Percentiles rank a stretch among this genome's conserved stretches.
Evolutionary conservation across 2,329 filamentous ascomycete genomes (phyloP).

Genomic region (Seiridium cupressi): DNA sequence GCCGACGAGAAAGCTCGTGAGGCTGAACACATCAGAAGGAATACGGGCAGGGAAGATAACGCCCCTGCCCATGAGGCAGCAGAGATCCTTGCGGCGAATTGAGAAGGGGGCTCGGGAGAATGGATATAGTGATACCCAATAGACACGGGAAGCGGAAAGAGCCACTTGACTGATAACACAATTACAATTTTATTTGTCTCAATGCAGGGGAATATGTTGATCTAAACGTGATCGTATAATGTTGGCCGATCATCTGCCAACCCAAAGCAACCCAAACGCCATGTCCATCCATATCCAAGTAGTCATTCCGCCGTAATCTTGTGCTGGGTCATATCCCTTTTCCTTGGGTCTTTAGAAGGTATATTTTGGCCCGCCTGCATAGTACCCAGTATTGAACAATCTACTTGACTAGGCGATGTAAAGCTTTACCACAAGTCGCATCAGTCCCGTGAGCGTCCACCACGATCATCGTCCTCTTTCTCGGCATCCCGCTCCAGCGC

Average conservation of each 20-base stretch:
- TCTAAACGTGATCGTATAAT: neutral
- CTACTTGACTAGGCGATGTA: no score
- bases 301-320: no score
- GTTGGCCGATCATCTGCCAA: neutral
- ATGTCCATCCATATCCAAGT: no score
- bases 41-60: constrained; percentile 44
- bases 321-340: no score
- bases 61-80: constrained; percentile 50
- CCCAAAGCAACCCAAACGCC: neutral
- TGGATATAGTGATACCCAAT: constrained; percentile 19
- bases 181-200: constrained; percentile 1
- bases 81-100: constrained; percentile 58
- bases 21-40: constrained; percentile 40
- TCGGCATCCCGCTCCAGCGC: constrained; percentile 36
- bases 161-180: constrained; percentile 2
- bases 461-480: neutral
- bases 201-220: neutral
- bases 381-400: no score
- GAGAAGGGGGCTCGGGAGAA: neutral
- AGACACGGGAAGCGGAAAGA: constrained; percentile 21
- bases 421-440: no score
- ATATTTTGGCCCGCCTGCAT: no score
- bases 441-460: neutral
- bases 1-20: constrained; percentile 40
- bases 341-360: no score